Base-by-base conservation (phyloP, 352 stramenopile genomes). In the Globisporangium echinulatum region DNA sequence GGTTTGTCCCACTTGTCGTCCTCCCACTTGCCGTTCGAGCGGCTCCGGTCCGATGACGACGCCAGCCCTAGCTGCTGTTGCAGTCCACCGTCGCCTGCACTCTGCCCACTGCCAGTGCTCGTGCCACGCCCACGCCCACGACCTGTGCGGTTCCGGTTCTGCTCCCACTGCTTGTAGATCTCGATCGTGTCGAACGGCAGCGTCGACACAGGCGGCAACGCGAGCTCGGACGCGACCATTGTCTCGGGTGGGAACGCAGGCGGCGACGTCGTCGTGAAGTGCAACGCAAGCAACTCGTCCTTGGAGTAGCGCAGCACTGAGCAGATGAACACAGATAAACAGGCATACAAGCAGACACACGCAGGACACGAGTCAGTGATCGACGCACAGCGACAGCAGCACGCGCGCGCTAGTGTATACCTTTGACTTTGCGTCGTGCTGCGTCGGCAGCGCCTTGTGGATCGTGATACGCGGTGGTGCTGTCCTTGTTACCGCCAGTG, bases 121-220 rank as follows among this genome's bases (percentile, higher is more conserved):
- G 74, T 77, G 25, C 77, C 77, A n/a, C 84, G 77, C 10, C 84
- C 84, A 37, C 83, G 79, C 2, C 85, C 85, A 15, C 85, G 81
- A 3, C 82, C 85, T 10, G 80, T 84, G 11, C 82, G 84, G 56
- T 90, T 93, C 55, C 82, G 82, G 59, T 90, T 92, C 25, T 88
- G 59, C 39, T 80, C 75, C 84, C 83, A 93, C 64, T 93, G 83
- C 59, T 95, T 91, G 67, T 92, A 92, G 50, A 95, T 85, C 64
- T 93, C 85, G 59, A 92, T 80, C 57, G 91, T 90, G 69, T 95
- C 84, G 59, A 95, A 95, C 3, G 85, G 85, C 40, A 93, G 57
- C 33, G 71, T 88, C 52, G 68, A 69, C 15, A 95, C 83, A 2
- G 85, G 85, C 7, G 84, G 83, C 11, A 95, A 52, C 47, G 69